phyloP scores from a whole-genome alignment of 805 yeast species.

The Candida maltosa region DNA sequence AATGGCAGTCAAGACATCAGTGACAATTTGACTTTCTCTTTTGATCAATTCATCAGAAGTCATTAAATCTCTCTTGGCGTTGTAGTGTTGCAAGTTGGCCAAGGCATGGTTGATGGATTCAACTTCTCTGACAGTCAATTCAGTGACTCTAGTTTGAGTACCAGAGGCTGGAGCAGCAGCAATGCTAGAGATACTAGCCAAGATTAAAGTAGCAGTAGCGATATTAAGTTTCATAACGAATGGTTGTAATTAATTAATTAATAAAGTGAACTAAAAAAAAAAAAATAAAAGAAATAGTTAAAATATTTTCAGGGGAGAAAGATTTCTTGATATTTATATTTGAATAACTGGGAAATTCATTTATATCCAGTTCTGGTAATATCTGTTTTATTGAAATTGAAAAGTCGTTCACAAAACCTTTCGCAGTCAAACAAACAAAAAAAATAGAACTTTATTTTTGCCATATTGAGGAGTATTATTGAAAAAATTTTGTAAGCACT shows the following conservation, averaged over 20 bases:
- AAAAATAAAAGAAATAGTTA: not conserved
- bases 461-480: not conserved
- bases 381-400: not conserved
- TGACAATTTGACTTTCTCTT: conserved; percentile 40
- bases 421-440: too few species aligned
- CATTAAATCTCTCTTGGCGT: conserved; percentile 25
- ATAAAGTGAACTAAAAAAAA: not conserved
- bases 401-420: not conserved
- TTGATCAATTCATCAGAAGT: conserved; percentile 22
- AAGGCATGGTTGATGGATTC: conserved; percentile 23
- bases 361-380: not conserved
- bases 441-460: too few species aligned
- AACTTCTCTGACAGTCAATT: conserved; percentile 19
- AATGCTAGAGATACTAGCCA: conserved; percentile 17
- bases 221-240: conserved; percentile 20
- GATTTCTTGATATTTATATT: not conserved
- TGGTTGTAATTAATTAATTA: not conserved
- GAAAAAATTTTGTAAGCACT: conserved; percentile 8
- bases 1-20: conserved; percentile 36
- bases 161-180: conserved; percentile 25
- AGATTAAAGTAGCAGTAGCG: conserved; percentile 17
- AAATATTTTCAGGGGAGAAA: not conserved
- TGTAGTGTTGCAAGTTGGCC: conserved; percentile 23
- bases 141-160: conserved; percentile 6
- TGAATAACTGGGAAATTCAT: not conserved